Base-by-base conservation (phyloP, 2,329 filamentous ascomycete species). In the Aspergillus brunneoviolaceus region DNA sequence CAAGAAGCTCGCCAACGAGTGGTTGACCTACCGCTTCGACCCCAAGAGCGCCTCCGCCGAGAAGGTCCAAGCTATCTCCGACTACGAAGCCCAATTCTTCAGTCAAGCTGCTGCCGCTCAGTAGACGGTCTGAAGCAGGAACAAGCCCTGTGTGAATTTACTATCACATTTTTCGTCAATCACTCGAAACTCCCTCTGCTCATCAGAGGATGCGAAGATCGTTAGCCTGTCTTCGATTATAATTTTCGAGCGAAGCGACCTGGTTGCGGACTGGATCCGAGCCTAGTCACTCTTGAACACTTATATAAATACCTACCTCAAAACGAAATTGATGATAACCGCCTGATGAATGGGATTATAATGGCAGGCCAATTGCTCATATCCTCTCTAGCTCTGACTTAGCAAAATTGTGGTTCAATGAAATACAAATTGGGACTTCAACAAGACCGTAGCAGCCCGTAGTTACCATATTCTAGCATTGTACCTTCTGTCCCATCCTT, bases 11-110 rank as follows among this genome's bases (percentile, higher is more conserved):
- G 91, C 87, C 0, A 87, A 83, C 73, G 91, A 96, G 80, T 96
- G 91, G 91, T 74, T 96, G 35, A 89, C 86, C n/a, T 93, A 95
- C 76, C 81, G 86, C 60, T 95, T 95, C 77, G 91, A 96, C 75
- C 80, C 83, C 49, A 78, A 77, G 60, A 89, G 87, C 74, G 82
- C 83, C 53, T 87, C 84, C 68, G 85, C 86, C 25, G 84, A 84
- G 2, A 88, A 87, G 74, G 83, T 82, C 39, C 83, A 80, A 67
- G 80, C 68, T 39, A 80, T 80, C 58, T 68, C 67, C 42, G 75
- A 80, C 60, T 79, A 79, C 58, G 78, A 80, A 71, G 67, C 72
- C 59, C 66, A 79, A 68, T 67, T 75, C 19, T 67, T 66, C 48
- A 63, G 39, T 23, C 48, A 45, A 45, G 39, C 39, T 9, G 39